Conservation (phyloP, 1,284 basidiomycete genomes). For the Puccinia triticina region DNA sequence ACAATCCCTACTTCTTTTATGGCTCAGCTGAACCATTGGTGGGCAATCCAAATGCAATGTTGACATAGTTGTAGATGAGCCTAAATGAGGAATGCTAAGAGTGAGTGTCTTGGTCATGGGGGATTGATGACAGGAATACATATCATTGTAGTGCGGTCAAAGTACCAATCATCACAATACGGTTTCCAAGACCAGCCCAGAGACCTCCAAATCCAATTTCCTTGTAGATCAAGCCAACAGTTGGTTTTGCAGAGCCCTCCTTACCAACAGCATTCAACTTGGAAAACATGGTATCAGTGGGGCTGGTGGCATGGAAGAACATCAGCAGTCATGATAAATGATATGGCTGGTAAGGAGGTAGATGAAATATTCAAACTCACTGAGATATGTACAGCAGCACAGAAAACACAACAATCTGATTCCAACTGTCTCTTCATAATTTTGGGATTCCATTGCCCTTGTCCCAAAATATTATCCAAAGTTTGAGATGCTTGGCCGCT, state of each 20-base stretch:
- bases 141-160: slow-evolving; percentile 59
- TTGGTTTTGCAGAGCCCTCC: slow-evolving; percentile 57
- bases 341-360: neutral
- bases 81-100: neutral
- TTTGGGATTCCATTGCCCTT: too few species aligned
- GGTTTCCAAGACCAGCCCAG: slow-evolving; percentile 58
- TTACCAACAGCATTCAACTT: slow-evolving; percentile 58
- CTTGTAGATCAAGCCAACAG: slow-evolving; percentile 58
- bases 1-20: slow-evolving; percentile 51
- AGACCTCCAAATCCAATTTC: slow-evolving; percentile 59
- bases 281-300: slow-evolving; percentile 59
- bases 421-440: too few species aligned
- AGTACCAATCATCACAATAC: slow-evolving; percentile 58
- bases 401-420: too few species aligned
- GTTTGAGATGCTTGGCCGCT: too few species aligned
- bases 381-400: slow-evolving; percentile 59
- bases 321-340: neutral
- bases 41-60: slow-evolving; percentile 54
- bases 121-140: neutral
- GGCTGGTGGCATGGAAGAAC: slow-evolving; percentile 51
- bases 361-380: slow-evolving; percentile 12
- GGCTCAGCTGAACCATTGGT: slow-evolving; percentile 55
- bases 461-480: too few species aligned
- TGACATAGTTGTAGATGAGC: slow-evolving; percentile 58
- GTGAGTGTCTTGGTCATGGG: neutral